phyloP scores from a whole-genome alignment of 1,284 basidiomycete genomes.

The Irpex sp. region DNA sequence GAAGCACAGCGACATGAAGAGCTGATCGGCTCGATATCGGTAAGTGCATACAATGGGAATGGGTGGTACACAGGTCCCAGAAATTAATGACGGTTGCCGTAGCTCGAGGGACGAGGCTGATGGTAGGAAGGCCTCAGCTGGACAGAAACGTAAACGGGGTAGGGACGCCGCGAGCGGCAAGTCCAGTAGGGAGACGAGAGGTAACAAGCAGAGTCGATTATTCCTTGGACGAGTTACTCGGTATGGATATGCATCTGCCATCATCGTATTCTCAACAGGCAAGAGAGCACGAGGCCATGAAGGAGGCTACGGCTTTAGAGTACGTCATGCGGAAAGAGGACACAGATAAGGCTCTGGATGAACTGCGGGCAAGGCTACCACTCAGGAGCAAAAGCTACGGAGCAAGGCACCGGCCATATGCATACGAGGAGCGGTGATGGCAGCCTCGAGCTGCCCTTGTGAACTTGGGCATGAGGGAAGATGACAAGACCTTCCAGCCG shows the following conservation, averaged over 20 bases:
- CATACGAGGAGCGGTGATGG: conserved; percentile 5
- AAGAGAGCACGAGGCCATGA: neutral
- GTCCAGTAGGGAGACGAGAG: neutral
- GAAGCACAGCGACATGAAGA: no score
- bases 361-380: conserved; percentile 6
- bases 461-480: neutral
- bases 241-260: conserved; percentile 4
- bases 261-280: conserved; percentile 1
- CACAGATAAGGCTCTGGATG: conserved; percentile 6
- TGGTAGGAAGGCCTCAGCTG: no score
- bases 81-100: no score
- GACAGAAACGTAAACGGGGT: neutral
- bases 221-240: neutral
- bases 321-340: conserved; percentile 1
- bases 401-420: neutral
- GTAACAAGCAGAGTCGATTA: neutral
- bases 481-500: neutral
- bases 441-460: neutral
- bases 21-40: no score
- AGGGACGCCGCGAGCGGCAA: neutral
- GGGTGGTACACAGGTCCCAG: no score
- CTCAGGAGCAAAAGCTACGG: neutral
- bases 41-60: no score
- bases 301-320: conserved; percentile 1
- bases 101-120: no score